These are phyloP conservation scores for Sanguinoderma infundibulare DNA, from an alignment of 1,284 basidiomycete genomes.

Conservation along the genomic window DNA sequence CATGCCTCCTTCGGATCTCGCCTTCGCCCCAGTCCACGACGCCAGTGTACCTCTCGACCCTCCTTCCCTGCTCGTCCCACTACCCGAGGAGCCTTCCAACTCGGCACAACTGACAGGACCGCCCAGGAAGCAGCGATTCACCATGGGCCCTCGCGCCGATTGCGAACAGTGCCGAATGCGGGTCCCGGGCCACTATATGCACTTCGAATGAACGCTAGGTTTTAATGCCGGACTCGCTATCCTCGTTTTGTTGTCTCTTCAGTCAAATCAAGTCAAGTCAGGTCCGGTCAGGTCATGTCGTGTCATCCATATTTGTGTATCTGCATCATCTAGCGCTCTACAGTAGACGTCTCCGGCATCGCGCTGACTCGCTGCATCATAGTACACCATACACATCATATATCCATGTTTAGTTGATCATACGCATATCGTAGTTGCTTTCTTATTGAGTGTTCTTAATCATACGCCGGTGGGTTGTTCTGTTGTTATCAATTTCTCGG, in stretches of 20 bases:
- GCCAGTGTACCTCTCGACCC: neutral
- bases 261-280: neutral
- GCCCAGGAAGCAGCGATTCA: constrained; percentile 47
- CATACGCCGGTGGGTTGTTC: neutral
- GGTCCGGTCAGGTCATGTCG: neutral
- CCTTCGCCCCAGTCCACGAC: neutral
- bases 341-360: neutral
- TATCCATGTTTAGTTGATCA: neutral
- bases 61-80: constrained; percentile 1
- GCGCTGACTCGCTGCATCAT: neutral
- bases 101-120: neutral
- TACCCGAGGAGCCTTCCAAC: neutral
- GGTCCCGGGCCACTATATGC: constrained; percentile 73
- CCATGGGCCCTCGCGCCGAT: constrained; percentile 75
- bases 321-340: neutral
- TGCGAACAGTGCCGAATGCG: constrained; percentile 73
- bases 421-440: neutral
- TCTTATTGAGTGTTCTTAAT: neutral
- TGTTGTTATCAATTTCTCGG: neutral
- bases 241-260: neutral
- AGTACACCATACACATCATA: neutral
- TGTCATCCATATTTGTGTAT: neutral
- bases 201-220: constrained; percentile 52
- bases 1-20: neutral
- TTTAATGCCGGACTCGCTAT: neutral